Conservation (phyloP, 1,284 basidiomycete species). For the Phellopilus nigrolimitatus region DNA sequence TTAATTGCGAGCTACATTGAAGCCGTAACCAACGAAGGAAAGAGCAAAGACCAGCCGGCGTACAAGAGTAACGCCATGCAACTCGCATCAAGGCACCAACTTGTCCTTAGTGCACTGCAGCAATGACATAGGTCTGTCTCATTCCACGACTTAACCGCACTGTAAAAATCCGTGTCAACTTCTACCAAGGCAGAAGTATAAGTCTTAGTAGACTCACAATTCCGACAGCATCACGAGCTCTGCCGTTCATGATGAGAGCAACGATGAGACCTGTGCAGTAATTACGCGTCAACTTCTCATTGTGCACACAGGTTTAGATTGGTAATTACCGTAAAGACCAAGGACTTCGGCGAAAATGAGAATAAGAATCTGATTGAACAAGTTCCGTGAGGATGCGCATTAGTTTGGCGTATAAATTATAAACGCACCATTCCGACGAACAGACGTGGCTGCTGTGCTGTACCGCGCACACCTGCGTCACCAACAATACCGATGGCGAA, state of each 20-base stretch:
- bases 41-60: too few relatives aligned
- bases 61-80: too few relatives aligned
- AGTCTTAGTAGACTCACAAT: constrained; percentile 13
- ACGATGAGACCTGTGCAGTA: constrained; percentile 20
- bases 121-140: too few relatives aligned
- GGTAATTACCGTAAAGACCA: constrained; percentile 66
- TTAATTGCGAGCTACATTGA: too few relatives aligned
- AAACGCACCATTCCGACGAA: constrained; percentile 27
- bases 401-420: constrained; percentile 40
- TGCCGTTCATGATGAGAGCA: constrained; percentile 22
- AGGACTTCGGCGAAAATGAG: constrained; percentile 95
- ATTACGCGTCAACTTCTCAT: not conserved
- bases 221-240: constrained; percentile 13
- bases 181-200: not conserved
- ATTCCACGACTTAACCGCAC: too few relatives aligned
- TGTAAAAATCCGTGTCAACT: not conserved
- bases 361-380: constrained; percentile 86
- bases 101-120: too few relatives aligned
- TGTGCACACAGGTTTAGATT: not conserved
- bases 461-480: constrained; percentile 51
- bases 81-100: too few relatives aligned
- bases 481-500: constrained; percentile 97
- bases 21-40: too few relatives aligned
- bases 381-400: constrained; percentile 63
- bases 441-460: constrained; percentile 14